These are phyloP conservation scores for Fabrea salina DNA, from an alignment of 169 alveolate species.

Conservation along the genomic window DNA sequence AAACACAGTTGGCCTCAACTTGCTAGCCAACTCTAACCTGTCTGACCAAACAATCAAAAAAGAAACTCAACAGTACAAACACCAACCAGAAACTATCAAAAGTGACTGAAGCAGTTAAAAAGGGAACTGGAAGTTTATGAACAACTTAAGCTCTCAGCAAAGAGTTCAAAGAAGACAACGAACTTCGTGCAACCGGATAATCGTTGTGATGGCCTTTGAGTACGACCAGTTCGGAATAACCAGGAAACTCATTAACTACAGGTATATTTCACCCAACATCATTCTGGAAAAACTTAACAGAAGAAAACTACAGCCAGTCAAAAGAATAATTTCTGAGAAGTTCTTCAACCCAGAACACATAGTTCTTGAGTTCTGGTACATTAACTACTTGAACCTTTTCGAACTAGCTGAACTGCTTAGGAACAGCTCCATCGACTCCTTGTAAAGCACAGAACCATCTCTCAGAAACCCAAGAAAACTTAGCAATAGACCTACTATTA, in stretches of 20 bases:
- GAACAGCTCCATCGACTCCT: background rate
- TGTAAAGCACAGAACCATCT: background rate
- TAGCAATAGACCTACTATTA: background rate
- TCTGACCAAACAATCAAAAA: background rate
- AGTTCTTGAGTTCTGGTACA: background rate
- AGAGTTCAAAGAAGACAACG: background rate
- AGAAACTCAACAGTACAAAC: background rate
- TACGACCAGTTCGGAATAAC: background rate
- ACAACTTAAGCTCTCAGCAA: background rate
- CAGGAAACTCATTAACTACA: background rate
- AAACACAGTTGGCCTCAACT: too few relatives aligned
- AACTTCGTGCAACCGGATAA: background rate
- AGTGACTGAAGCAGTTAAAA: background rate
- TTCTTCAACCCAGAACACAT: background rate
- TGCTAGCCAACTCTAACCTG: background rate
- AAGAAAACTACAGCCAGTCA: background rate
- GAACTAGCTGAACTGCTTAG: background rate
- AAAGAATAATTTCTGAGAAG: background rate
- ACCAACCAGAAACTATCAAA: background rate
- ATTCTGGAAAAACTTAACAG: background rate
- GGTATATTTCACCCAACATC: background rate
- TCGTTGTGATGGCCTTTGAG: background rate
- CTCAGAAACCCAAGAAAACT: background rate
- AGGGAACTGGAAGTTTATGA: background rate
- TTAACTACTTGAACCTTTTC: background rate